Conservation (phyloP, 1,284 basidiomycete species). For the Boletus sp. region DNA sequence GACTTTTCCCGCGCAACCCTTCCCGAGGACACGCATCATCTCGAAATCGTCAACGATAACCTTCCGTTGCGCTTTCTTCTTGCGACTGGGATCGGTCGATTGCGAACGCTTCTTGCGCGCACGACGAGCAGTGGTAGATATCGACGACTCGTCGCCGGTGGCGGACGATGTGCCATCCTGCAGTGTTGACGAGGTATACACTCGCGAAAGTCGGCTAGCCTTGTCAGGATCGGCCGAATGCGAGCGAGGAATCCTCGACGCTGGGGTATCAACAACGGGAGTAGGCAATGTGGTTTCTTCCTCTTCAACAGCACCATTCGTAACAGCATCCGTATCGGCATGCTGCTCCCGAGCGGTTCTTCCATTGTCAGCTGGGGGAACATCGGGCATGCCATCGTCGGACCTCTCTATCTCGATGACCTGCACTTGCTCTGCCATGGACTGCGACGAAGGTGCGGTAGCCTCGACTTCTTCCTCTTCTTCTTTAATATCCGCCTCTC, state of each 20-base stretch:
- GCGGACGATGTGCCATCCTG: conserved; percentile 53
- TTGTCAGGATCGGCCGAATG: conserved; percentile 72
- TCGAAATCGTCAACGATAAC: conserved; percentile 89
- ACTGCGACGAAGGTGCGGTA: conserved; percentile 13
- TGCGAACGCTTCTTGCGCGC: conserved; percentile 56
- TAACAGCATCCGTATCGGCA: conserved; percentile 22
- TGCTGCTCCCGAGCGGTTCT: conserved; percentile 20
- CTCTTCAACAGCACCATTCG: conserved; percentile 26
- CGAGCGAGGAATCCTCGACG: conserved; percentile 58
- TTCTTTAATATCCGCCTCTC: conserved; percentile 32
- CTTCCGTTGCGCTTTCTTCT: conserved; percentile 59
- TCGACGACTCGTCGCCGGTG: conserved; percentile 58
- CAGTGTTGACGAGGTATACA: conserved; percentile 42
- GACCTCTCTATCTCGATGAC: conserved; percentile 24
- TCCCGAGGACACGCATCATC: conserved; percentile 92
- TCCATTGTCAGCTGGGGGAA: conserved; percentile 20
- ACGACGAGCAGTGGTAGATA: conserved; percentile 47
- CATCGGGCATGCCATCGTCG: conserved; percentile 23
- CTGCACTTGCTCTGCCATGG: conserved; percentile 18
- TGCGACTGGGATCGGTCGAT: conserved; percentile 47
- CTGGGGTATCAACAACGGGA: conserved; percentile 37
- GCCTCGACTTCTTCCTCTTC: conserved; percentile 30
- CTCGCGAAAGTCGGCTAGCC: conserved; percentile 51
- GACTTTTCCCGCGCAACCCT: conserved; percentile 94
- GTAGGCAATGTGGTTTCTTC: conserved; percentile 35